Base-by-base conservation (phyloP, 805 yeast genomes). In the Kuraishia borneana region DNA sequence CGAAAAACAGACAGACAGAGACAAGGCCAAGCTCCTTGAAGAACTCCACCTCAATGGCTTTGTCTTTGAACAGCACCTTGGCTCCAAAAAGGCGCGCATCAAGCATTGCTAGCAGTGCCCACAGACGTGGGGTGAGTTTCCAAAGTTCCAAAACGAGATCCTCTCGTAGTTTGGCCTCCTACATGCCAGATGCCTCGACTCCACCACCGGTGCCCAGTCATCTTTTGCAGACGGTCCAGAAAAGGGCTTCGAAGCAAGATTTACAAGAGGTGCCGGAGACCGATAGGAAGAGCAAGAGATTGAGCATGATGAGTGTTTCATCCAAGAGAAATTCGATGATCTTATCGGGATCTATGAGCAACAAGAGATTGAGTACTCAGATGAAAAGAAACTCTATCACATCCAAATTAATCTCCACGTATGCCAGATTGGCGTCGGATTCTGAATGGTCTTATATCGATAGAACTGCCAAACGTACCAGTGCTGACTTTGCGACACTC, bases 401-500 rank as follows among this genome's bases (percentile, higher is more conserved):
- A 0, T 63, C 83, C 28, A 80, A 76, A 47, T 53, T 81, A 40
- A 66, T 81, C 39, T 70, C 85, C 1, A 75, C 85, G 0, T 81
- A 81, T 53, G 84, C 89, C 22, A 78, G 75, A 48, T 57, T 81
- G 39, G 67, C 83, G 3, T 66, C 66, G 31, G 79, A 75, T 37
- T 64, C 69, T 28, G 81, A 74, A 39, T 73, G 83, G 75, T 81
- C 75, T 45, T 70, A 70, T 44, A 70, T 79, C 54, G 83, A 78
- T 45, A 74, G 70, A 46, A 83, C 76, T 50, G 76, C 85, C 5
- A 78, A 72, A 54, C 66, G 92, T 54, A 78, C 88, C 2, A 75
- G 83, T 25, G 76, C 83, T 12, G 82, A 81, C 41, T 81, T 81
- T 61, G 92, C 87, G 9, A 70, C 81, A 2, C 60, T 81, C 29